Base-by-base conservation (phyloP, 805 yeast genomes). In the Alloascoidea africana region DNA sequence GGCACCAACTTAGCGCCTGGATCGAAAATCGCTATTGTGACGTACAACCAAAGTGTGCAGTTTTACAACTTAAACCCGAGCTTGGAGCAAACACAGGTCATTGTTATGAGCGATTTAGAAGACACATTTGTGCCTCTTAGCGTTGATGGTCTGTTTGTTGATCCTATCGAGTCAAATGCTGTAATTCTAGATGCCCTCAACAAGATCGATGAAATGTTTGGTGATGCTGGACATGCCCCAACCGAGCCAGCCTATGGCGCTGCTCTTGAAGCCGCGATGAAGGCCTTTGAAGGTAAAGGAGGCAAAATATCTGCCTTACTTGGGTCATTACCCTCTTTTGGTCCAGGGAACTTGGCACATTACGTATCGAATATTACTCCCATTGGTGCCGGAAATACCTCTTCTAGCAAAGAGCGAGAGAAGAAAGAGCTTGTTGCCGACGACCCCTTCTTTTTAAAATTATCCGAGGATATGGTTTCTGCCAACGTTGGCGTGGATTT, bases 111-210 rank as follows among this genome's bases (percentile, higher is more conserved):
- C 5, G 96, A 86, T 49, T 52, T 83, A 18, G 74, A 69, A 3
- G 87, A 80, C 32, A 80, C 87, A 3, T 85, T 86, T 46, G 60
- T 86, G n/a, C 97, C 97, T 2, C 66, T 86, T 43, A 60, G 60
- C 40, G 52, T 47, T 1, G 65, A 65, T 2, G 96, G 96, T 0
- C 56, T 86, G 18, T 86, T 86, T 55, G 94, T 73, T 4, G 85
- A 81, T 44, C 86, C 95, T 1, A 59, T 58, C 4, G 85, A 77
- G 38, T 69, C 85, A 11, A 62, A 73, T 39, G 53, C 56, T 35
- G 70, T 70, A 8, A 77, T 89, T 41, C 81, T 79, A 32, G 73
- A 70, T 36, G 70, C 89, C 3, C 65, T 91, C 43, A 68, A 68
- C 43, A 62, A 70, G 35, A 59, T 84, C 36, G 84, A 77, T 39